Conservation (phyloP, 202 grass and related monocot species). For the Hordeum pubiflorum region DNA sequence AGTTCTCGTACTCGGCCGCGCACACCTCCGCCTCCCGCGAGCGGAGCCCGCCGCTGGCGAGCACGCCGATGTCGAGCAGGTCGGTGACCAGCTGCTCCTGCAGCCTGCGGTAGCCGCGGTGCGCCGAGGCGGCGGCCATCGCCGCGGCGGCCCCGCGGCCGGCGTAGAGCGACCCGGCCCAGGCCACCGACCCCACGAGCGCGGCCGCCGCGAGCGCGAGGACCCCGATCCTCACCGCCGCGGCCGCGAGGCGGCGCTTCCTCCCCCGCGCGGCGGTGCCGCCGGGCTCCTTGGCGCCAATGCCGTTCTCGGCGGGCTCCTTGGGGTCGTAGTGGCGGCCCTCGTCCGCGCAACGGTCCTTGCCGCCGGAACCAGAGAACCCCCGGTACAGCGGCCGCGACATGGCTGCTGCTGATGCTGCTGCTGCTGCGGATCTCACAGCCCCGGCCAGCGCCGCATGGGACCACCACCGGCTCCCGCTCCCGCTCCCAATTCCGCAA, state of each 20-base stretch:
- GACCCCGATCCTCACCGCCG: conserved; percentile 51
- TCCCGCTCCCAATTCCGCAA: background rate
- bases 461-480: background rate
- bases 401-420: conserved; percentile 36
- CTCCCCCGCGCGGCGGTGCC: background rate
- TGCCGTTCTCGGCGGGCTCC: conserved; percentile 51
- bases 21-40: conserved; percentile 68
- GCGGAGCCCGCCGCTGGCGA: conserved; percentile 63
- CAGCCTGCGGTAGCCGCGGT: conserved; percentile 62
- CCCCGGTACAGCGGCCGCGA: conserved; percentile 84
- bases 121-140: conserved; percentile 29
- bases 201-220: conserved; percentile 32
- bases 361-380: conserved; percentile 45
- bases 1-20: conserved; percentile 55
- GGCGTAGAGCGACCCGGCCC: conserved; percentile 67
- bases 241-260: conserved; percentile 36
- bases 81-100: conserved; percentile 89
- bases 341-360: conserved; percentile 26
- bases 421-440: conserved; percentile 33
- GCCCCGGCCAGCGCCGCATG: conserved; percentile 22
- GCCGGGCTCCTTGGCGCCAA: background rate
- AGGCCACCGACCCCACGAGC: conserved; percentile 55
- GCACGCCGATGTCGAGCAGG: conserved; percentile 75
- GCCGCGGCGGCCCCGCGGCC: conserved; percentile 14
- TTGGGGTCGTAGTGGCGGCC: conserved; percentile 37